Evolutionary conservation across 2,329 filamentous ascomycete species (phyloP).

Genomic region (Aureobasidium pullulans): DNA sequence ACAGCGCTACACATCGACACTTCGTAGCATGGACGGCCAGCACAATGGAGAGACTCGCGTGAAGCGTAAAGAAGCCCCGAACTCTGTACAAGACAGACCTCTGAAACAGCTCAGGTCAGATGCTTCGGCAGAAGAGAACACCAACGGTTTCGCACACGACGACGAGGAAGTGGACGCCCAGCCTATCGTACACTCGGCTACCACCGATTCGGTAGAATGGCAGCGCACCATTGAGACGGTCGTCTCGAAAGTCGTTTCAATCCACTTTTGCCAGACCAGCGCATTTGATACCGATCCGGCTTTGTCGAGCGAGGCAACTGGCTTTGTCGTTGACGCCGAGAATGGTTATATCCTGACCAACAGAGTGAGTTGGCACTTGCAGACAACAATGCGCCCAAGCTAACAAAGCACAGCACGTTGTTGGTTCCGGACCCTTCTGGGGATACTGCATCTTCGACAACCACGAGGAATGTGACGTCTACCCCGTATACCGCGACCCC

Average conservation of each 20-base stretch:
- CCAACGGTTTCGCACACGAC: slow-evolving; percentile 23
- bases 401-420: slow-evolving; percentile 58
- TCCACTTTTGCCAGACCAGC: slow-evolving; percentile 96
- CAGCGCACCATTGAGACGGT: slow-evolving; percentile 92
- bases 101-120: slow-evolving; percentile 27
- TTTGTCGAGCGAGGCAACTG: slow-evolving; percentile 89
- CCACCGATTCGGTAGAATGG: slow-evolving; percentile 73
- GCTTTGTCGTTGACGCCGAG: slow-evolving; percentile 94
- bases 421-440: slow-evolving; percentile 93
- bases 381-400: not conserved
- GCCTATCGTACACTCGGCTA: slow-evolving; percentile 40
- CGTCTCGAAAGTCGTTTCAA: slow-evolving; percentile 93
- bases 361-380: slow-evolving; percentile 25
- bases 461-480: slow-evolving; percentile 91
- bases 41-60: slow-evolving; percentile 13
- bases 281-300: slow-evolving; percentile 97
- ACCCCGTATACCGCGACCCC: slow-evolving; percentile 93
- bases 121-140: slow-evolving; percentile 24
- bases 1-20: not conserved
- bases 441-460: slow-evolving; percentile 98
- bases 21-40: slow-evolving; percentile 7
- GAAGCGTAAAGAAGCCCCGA: slow-evolving; percentile 30
- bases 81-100: slow-evolving; percentile 25
- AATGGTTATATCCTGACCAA: slow-evolving; percentile 60
- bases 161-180: slow-evolving; percentile 33